These are phyloP conservation scores for Inosperma sp. DNA, from an alignment of 768 basidiomycete genomes.

Conservation along the genomic window DNA sequence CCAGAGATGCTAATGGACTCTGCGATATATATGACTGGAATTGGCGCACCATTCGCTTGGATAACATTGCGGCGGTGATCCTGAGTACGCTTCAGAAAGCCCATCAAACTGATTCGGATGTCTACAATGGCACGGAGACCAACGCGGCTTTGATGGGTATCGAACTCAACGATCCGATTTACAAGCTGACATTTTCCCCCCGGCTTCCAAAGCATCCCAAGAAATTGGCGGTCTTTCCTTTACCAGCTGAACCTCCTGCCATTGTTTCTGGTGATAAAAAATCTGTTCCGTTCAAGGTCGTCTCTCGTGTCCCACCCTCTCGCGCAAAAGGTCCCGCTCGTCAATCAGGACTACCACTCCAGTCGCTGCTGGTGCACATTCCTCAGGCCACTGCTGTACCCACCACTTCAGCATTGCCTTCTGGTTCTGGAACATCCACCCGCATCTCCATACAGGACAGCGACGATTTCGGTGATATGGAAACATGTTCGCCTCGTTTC, in stretches of 20 bases:
- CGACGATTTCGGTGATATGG: background rate
- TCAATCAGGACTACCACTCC: background rate
- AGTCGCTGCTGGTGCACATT: background rate
- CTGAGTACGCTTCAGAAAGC: background rate
- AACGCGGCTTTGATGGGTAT: background rate
- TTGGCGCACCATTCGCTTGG: background rate
- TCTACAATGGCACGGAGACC: background rate
- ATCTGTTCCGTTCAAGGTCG: background rate
- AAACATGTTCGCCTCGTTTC: background rate
- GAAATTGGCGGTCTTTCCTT: background rate
- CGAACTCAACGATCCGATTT: conserved; percentile 1
- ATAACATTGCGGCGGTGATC: background rate
- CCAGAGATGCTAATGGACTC: background rate
- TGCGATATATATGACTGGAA: background rate
- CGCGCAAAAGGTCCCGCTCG: background rate
- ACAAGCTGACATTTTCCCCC: background rate
- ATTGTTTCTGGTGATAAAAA: background rate
- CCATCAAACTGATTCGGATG: background rate
- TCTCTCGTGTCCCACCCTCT: background rate
- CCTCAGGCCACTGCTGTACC: background rate
- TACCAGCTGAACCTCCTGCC: background rate
- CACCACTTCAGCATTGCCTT: too few relatives aligned
- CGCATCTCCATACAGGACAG: background rate
- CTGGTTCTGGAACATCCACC: background rate
- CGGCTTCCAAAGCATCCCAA: background rate